Evolutionary conservation across 768 basidiomycete genomes (phyloP), one percentile per base, ranked within the genome.

Genomic region (Rhodotorula paludigena): DNA sequence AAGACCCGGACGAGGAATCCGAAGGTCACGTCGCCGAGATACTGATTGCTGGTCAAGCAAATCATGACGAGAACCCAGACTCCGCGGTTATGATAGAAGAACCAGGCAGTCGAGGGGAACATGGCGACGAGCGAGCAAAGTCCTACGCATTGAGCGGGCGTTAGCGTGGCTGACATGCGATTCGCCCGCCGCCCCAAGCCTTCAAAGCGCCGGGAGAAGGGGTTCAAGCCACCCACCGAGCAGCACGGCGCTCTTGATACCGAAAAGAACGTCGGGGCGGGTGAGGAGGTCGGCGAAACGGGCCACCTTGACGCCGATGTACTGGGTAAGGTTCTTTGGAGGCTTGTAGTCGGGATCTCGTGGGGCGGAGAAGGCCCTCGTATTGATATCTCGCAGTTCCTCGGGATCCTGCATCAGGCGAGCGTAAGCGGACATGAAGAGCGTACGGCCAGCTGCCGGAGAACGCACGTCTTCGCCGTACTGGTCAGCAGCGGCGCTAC

Each of bases 1-100:
- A 75, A 64, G 7, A 84, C 61, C 12, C 84, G 81, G 4, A 81
- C 72, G 45, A 83, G 64, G 69, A 83, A 83, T 6, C 59, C 60
- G 48, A 66, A 64, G 2, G 60, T 7, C 25, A 58, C 57, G 28
- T 64, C 63, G 49, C 63, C 71, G 25, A 72, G 51, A 15, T 57
- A 60, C n/a, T 61, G 57, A 2, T 63, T 65, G 1, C 15, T 32
- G 0, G 66, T 63, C 3, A 65, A 12, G 15, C 53, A 53, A 11
- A 66, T 41, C 70, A 67, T 67, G 55, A 67, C 47, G 39, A 67
- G 25, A 14, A 64, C 71, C 72, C 72, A 73, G 6, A 73, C 30
- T 2, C 72, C 72, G 0, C 72, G 57, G 25, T 73, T 39, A 2
- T 36, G 32, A 28, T 73, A 63, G 54, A 69, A 73, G 48, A 72